phyloP scores from a whole-genome alignment of 805 yeast genomes.

The Cyberlindnera meyerae region DNA sequence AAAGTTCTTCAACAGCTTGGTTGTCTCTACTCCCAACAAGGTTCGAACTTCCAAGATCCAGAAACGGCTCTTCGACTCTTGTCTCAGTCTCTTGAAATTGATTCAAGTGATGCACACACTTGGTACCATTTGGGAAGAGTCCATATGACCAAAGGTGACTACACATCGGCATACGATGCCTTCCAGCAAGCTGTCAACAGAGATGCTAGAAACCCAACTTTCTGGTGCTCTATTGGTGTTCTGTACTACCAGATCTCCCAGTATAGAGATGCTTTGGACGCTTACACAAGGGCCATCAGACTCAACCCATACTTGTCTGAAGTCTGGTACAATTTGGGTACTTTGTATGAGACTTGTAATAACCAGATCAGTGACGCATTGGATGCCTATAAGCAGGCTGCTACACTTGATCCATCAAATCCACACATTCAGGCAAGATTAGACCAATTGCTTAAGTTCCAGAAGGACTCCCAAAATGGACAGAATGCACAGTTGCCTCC shows the following conservation, averaged over 20 bases:
- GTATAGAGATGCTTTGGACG: constrained; percentile 94
- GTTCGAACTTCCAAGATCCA: constrained; percentile 68
- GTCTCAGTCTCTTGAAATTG: constrained; percentile 84
- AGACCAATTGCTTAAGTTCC: constrained; percentile 73
- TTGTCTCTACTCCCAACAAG: constrained; percentile 80
- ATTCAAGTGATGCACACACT: constrained; percentile 86
- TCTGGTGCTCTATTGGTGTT: constrained; percentile 97
- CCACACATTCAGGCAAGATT: constrained; percentile 91
- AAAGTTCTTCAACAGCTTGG: constrained; percentile 95
- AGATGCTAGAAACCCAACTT: constrained; percentile 94
- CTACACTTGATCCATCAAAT: constrained; percentile 88
- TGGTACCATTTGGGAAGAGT: constrained; percentile 98
- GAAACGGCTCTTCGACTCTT: constrained; percentile 78
- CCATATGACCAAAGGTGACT: constrained; percentile 93
- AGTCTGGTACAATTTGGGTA: constrained; percentile 98
- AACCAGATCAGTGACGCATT: constrained; percentile 92
- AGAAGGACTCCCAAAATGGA: constrained; percentile 52
- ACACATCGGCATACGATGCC: constrained; percentile 94
- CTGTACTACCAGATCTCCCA: constrained; percentile 94
- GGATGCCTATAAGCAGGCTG: constrained; percentile 96
- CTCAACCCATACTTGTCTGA: constrained; percentile 94
- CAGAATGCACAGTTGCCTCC: constrained; percentile 48
- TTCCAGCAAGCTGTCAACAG: constrained; percentile 98
- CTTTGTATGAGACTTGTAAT: constrained; percentile 94
- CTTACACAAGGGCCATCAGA: constrained; percentile 93